Base-by-base conservation (phyloP, 1,139 yeast species). In the Zygosaccharomyces sapae region DNA sequence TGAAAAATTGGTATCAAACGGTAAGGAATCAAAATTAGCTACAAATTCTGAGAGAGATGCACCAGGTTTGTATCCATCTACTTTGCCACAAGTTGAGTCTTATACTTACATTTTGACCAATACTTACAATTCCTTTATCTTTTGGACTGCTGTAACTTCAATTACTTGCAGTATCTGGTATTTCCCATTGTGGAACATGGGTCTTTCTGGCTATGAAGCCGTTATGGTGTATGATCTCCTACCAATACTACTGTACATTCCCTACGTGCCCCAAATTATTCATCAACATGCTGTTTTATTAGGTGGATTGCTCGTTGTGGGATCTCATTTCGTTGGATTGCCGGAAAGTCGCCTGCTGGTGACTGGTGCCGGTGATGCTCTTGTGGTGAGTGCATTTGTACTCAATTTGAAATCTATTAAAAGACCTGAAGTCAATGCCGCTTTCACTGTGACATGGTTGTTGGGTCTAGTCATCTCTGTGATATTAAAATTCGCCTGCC, bases 141-240 rank as follows among this genome's bases (percentile, higher is more conserved):
- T 86, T 64, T 92, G 97, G 96, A 75, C 97, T 0, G 81, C 83
- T 16, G 58, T 80, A 43, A 85, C 97, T 1, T 79, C 96, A 0
- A 71, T 92, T 52, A 84, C 89, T 44, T 75, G 94, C 49, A 80
- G 94, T 61, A 83, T 92, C 43, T 92, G 98, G 98, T 88, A 86
- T 70, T 92, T 92, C 74, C 98, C 98, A 13, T 74, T 92, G 52
- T 92, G 98, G 98, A 80, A 85, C 63, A 88, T 92, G 97, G 97
- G 97, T 7, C 83, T 92, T 48, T 85, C 96, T 2, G 98, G 98
- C 3, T 89, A 86, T 63, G 98, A 92, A 67, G 85, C 86, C 0
- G 77, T 81, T 1, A 73, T 88, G 42, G 63, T 81, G 3, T 70
- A 81, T 22, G 72, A 83, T 38, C 52, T 79, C 30, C 76, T 83